phyloP scores from a whole-genome alignment of 768 basidiomycete species.

The Pulveroboletus sp. region DNA sequence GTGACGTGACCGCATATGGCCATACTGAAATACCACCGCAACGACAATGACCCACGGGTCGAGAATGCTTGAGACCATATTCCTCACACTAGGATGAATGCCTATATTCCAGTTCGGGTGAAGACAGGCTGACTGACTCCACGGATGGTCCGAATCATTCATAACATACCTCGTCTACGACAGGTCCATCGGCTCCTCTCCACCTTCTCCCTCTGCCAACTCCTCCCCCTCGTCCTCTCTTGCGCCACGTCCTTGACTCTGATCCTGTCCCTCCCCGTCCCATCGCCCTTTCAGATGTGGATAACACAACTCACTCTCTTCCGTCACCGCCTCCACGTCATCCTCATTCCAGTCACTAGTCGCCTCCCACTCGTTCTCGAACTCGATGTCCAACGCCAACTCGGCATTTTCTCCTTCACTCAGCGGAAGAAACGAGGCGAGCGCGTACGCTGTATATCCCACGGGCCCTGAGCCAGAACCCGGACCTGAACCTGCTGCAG shows the following conservation, averaged over 20 bases:
- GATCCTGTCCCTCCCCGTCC: background rate
- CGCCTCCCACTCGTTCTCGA: constrained; percentile 87
- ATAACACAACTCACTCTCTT: constrained; percentile 72
- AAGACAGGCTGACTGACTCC: no score
- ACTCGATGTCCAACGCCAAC: constrained; percentile 71
- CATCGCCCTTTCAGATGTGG: constrained; percentile 30
- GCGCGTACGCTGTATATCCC: constrained; percentile 10
- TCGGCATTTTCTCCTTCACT: constrained; percentile 48
- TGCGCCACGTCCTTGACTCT: background rate
- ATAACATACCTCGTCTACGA: constrained; percentile 12
- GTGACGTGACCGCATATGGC: no score
- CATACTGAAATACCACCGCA: no score
- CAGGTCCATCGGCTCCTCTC: constrained; percentile 41
- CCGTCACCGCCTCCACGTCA: constrained; percentile 69
- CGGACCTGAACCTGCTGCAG: background rate
- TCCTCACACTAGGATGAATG: no score
- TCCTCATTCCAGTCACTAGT: constrained; percentile 91
- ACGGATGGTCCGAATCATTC: no score
- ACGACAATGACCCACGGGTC: no score
- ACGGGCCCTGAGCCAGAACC: background rate
- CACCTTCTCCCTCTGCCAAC: constrained; percentile 36
- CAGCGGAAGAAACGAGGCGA: constrained; percentile 25
- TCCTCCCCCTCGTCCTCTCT: background rate
- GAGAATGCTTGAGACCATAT: no score
- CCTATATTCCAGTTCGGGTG: no score